phyloP scores from a whole-genome alignment of 108 stramenopile species.

The Epithemia pelagica region DNA sequence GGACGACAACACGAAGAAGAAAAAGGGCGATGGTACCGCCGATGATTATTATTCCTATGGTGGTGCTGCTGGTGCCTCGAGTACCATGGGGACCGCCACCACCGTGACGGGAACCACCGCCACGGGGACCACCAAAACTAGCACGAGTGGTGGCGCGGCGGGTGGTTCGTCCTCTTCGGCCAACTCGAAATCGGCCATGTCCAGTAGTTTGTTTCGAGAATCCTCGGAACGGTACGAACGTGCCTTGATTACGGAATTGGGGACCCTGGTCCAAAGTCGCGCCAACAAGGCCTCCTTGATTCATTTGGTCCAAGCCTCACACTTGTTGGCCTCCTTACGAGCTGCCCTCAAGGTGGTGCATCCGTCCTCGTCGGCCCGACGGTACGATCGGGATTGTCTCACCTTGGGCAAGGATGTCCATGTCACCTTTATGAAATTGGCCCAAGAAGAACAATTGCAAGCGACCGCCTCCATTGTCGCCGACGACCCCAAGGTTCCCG shows the following conservation, averaged over 20 bases:
- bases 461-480: constrained; percentile 60
- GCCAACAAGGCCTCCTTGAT: constrained; percentile 65
- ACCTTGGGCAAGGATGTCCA: constrained; percentile 86
- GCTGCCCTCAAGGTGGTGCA: constrained; percentile 83
- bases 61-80: background rate
- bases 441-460: constrained; percentile 85
- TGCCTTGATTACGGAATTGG: constrained; percentile 71
- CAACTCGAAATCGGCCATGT: constrained; percentile 20
- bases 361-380: constrained; percentile 76
- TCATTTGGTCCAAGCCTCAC: constrained; percentile 72
- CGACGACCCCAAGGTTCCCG: constrained; percentile 69
- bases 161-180: background rate
- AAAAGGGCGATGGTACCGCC: constrained; percentile 18
- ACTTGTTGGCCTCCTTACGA: constrained; percentile 78
- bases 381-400: constrained; percentile 69
- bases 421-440: constrained; percentile 77
- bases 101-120: background rate
- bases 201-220: constrained; percentile 69
- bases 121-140: background rate
- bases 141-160: background rate
- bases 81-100: background rate
- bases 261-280: constrained; percentile 62
- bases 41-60: background rate
- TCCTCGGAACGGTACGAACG: constrained; percentile 82
- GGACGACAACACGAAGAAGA: constrained; percentile 18